These are phyloP conservation scores for Cladosporium oxysporum DNA, from an alignment of 2,329 filamentous ascomycete species.

Conservation along the genomic window DNA sequence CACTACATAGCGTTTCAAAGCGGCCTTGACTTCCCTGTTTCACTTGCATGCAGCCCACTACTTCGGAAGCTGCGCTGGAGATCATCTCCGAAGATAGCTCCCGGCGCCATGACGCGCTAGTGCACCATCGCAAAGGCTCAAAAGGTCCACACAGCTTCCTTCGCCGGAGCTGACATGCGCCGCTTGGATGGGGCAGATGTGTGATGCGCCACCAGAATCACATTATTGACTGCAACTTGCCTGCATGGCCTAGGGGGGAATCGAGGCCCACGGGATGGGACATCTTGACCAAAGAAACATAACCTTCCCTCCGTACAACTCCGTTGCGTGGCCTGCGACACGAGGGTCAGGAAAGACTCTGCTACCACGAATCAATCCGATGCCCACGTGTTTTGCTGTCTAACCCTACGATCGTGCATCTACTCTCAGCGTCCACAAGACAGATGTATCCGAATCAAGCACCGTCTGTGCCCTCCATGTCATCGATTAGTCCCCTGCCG, in stretches of 20 bases:
- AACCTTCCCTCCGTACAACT: neutral
- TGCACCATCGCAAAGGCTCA: neutral
- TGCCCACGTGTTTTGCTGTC: constrained; percentile 1
- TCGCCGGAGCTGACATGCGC: neutral
- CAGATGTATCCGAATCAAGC: neutral
- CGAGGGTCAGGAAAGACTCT: neutral
- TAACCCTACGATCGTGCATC: neutral
- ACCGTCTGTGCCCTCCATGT: neutral
- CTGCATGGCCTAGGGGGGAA: neutral
- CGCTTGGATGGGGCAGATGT: neutral
- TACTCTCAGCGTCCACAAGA: neutral
- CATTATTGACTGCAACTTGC: neutral
- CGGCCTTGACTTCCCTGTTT: constrained; percentile 12
- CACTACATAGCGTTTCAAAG: constrained; percentile 6
- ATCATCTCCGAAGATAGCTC: constrained; percentile 21
- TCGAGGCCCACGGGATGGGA: neutral
- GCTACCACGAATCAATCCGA: neutral
- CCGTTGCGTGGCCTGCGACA: neutral
- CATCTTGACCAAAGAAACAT: neutral
- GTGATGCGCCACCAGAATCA: neutral
- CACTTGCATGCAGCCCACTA: constrained; percentile 9
- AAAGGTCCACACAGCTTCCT: neutral
- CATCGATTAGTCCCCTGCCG: neutral
- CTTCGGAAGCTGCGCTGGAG: constrained; percentile 6
- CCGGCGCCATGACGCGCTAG: constrained; percentile 6